These are phyloP conservation scores for Coelastrella sp. DNA, from an alignment of 139 green algal species.

Conservation along the genomic window DNA sequence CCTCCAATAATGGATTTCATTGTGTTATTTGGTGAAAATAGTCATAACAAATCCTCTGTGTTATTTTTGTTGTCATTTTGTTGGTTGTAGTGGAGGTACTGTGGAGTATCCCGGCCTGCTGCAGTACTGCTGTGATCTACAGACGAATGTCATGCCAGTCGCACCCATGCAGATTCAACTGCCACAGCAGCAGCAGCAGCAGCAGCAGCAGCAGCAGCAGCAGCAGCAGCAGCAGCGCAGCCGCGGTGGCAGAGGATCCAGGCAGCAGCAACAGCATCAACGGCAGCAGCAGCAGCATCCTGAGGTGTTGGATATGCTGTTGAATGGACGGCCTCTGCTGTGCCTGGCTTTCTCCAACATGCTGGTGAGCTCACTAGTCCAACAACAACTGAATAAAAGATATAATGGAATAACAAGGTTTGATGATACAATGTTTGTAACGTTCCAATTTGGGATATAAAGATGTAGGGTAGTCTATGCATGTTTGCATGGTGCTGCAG, in stretches of 20 bases:
- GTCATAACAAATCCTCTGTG: not conserved
- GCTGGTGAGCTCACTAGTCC: slow-evolving; percentile 65
- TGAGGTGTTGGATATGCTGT: slow-evolving; percentile 74
- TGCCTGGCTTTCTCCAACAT: slow-evolving; percentile 86
- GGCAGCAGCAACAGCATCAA: not conserved
- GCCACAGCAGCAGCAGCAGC: slow-evolving; percentile 22
- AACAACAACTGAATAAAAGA: not conserved
- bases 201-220: slow-evolving; percentile 20
- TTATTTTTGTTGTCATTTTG: slow-evolving; percentile 33
- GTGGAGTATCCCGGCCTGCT: slow-evolving; percentile 75
- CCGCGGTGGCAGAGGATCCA: slow-evolving; percentile 16
- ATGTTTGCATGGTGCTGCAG: not conserved
- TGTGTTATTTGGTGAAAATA: no score
- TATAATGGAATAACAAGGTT: not conserved
- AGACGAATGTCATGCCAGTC: slow-evolving; percentile 71
- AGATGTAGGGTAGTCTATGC: not conserved
- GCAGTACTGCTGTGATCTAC: slow-evolving; percentile 84
- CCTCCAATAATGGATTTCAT: no score
- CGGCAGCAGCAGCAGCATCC: slow-evolving; percentile 37
- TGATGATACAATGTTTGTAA: not conserved
- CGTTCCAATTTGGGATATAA: not conserved
- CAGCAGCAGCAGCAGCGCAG: not conserved
- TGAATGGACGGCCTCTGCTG: slow-evolving; percentile 79
- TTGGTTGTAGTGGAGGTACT: slow-evolving; percentile 79
- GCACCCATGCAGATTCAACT: slow-evolving; percentile 50